Evolutionary conservation across 805 yeast genomes (phyloP), one percentile per base, ranked within the genome.

Genomic region (Starmerella geochares): DNA sequence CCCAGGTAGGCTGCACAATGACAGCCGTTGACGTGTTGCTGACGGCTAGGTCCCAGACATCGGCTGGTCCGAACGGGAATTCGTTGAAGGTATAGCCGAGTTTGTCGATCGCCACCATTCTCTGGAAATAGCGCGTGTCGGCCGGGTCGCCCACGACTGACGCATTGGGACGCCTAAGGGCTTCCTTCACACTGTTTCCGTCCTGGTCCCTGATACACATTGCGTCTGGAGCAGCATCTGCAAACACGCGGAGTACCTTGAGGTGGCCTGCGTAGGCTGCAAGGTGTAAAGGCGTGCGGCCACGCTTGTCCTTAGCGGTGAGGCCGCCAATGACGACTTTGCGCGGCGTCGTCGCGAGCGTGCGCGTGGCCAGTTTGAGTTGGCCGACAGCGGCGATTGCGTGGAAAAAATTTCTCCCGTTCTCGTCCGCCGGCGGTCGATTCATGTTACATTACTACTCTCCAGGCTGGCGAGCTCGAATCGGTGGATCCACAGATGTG

Each of bases 211-310:
- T 41, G 4, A 56, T 20, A 3, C 31, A 41, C 11, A 41, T 19
- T 7, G 57, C 53, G 13, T 58, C 63, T 1, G 60, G 57, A 8
- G 33, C 33, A 9, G 55, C 53, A 3, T 58, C 61, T 3, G 55
- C 36, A 8, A 58, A 50, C 8, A 49, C 36, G 6, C 46, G 29
- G 21, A 58, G 37, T 17, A 49, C 54, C 9, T 56, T 36, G 23
- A 60, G 28, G 27, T 56, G 41, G 17, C 63, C 61, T 29, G 27
- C 28, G 21, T 49, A 42, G 2, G 63, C 63, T 13, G 63, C 63
- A 1, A 49, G 7, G 25, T 57, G 60, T 24, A 59, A 52, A 4
- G 63, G 63, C 13, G 60, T 56, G 9, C 50, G 35, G 36, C 62
- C 62, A 14, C 24, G 25, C 14, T 46, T 28, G 50, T 60, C 62